phyloP scores from a whole-genome alignment of 108 stramenopile species.

The Discostella pseudostelligera region DNA sequence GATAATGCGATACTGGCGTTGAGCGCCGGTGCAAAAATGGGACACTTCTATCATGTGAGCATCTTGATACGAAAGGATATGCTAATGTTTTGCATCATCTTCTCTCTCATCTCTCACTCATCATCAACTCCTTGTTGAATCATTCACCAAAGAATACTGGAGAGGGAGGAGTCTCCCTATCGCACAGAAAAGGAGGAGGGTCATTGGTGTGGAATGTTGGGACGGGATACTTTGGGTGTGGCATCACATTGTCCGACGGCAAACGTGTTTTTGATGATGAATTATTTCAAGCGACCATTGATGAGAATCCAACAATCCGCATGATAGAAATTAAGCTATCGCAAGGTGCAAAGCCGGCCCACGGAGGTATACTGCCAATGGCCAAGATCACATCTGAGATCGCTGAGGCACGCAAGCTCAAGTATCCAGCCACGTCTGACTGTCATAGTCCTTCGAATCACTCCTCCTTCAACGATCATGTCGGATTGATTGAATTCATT shows the following conservation, averaged over 20 bases:
- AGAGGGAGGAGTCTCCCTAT: slow-evolving; percentile 76
- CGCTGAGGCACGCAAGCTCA: slow-evolving; percentile 79
- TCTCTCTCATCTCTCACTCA: not conserved
- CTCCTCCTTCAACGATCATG: slow-evolving; percentile 72
- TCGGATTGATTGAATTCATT: slow-evolving; percentile 73
- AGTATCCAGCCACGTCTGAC: slow-evolving; percentile 55
- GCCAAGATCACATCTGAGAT: slow-evolving; percentile 77
- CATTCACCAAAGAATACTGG: slow-evolving; percentile 65
- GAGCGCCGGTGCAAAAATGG: slow-evolving; percentile 70
- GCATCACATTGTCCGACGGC: slow-evolving; percentile 38
- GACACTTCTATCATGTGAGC: slow-evolving; percentile 71
- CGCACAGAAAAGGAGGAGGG: slow-evolving; percentile 73
- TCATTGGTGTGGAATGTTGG: slow-evolving; percentile 90
- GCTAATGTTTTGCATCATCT: not conserved
- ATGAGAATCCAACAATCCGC: slow-evolving; percentile 45
- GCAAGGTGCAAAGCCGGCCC: slow-evolving; percentile 90
- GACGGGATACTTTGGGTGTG: slow-evolving; percentile 91
- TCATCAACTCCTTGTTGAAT: not conserved
- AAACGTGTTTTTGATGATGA: slow-evolving; percentile 64
- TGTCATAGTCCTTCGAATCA: slow-evolving; percentile 81
- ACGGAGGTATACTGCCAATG: slow-evolving; percentile 86
- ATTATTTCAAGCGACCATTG: slow-evolving; percentile 56
- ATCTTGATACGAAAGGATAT: not conserved
- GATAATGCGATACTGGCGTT: slow-evolving; percentile 80
- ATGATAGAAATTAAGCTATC: slow-evolving; percentile 92